Conservation (phyloP, 306 rosid species). For the Cyamopsis tetragonoloba region DNA sequence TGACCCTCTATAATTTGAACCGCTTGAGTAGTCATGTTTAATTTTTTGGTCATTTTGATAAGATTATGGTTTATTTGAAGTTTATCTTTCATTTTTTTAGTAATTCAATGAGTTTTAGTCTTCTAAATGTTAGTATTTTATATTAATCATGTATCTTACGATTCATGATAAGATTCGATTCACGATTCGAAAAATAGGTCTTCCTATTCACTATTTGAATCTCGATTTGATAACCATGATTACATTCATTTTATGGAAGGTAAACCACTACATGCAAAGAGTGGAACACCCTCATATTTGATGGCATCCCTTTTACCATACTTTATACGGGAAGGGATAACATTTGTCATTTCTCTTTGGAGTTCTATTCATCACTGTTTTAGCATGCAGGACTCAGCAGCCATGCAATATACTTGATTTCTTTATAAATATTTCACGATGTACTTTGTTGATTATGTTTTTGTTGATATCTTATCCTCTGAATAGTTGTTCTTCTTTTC, state of each 20-base stretch:
- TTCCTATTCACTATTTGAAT: no score
- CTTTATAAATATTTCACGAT: not conserved
- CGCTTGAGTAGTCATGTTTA: no score
- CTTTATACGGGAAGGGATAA: not conserved
- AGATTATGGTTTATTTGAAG: no score
- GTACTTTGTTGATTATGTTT: not conserved
- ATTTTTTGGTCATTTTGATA: no score
- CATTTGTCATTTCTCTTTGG: not conserved
- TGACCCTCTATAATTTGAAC: no score
- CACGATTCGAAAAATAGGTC: no score
- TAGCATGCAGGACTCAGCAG: not conserved
- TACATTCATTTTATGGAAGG: not conserved
- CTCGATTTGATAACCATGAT: no score
- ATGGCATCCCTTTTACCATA: not conserved
- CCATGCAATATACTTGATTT: not conserved
- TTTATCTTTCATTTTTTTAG: no score
- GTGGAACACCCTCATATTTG: not conserved
- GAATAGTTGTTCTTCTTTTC: constrained; percentile 8
- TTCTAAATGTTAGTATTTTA: no score
- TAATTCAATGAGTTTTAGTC: no score
- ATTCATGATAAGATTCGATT: no score
- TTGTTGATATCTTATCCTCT: not conserved
- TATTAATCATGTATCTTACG: no score
- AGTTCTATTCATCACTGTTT: not conserved
- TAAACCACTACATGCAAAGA: not conserved